Base-by-base conservation (phyloP, 768 basidiomycete species). In the Tulasnella sp. region DNA sequence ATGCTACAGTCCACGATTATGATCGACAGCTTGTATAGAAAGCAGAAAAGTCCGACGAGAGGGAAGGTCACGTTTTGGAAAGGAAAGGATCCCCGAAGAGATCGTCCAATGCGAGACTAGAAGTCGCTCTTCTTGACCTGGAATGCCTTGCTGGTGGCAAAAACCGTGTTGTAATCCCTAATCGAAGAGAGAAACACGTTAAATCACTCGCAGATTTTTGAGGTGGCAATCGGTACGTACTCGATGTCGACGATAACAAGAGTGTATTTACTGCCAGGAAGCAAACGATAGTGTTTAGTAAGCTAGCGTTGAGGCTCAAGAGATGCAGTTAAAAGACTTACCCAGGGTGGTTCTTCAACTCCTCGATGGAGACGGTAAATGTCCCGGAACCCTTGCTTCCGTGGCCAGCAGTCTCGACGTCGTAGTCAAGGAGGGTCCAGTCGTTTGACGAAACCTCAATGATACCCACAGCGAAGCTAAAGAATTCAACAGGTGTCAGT, bases 101-200 rank as follows among this genome's bases (percentile, higher is more conserved):
- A n/a, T n/a, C n/a, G n/a, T n/a, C n/a, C n/a, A n/a, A n/a, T n/a
- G n/a, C n/a, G n/a, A n/a, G n/a, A n/a, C 34, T 69, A 69, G 14
- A 69, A 69, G 64, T 69, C 64, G 14, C 64, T 69, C 34, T 69
- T 69, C 64, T 69, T 69, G 34, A 69, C 64, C 28, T 69, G 64
- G 64, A 69, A 69, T 14, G 64, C 64, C 14, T 69, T 69, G 64
- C 64, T 69, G 6, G 64, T 69, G 18, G 64, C 64, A 18, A 69
- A 69, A 2, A 28, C 34, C 7, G 7, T 34, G 28, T 69, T 31
- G 34, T 69, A 69, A 31, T 69, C 64, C 9, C 64, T 69, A 34
- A 31, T 16, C 1, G 5, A 9, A 37, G 16, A 69, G 28, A 37
- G 64, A 1, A 2, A 11, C 1, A n/a, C n/a, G n/a, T n/a, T n/a